Conservation (phyloP, 768 basidiomycete genomes). For the Arthromyces matolae region DNA sequence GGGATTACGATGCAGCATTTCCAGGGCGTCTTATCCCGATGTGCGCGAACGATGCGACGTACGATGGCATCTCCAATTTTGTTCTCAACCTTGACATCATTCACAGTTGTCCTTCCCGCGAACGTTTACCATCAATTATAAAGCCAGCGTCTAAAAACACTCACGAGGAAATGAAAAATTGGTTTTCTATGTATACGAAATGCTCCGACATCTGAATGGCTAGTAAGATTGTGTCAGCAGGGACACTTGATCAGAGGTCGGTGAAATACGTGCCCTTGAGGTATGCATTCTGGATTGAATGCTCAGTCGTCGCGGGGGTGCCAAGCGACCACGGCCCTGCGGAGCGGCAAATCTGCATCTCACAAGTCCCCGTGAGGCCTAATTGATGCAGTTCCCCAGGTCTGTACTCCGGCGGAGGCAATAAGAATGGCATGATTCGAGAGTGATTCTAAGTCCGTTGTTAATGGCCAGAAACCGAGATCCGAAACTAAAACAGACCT, state of each 20-base stretch:
- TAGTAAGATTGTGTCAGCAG: constrained; percentile 23
- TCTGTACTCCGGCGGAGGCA: constrained; percentile 92
- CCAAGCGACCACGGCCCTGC: constrained; percentile 97
- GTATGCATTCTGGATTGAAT: constrained; percentile 94
- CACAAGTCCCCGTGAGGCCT: constrained; percentile 92
- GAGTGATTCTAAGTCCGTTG: constrained; percentile 69
- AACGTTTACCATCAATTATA: constrained; percentile 9
- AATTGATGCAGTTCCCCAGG: constrained; percentile 71
- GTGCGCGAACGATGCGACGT: constrained; percentile 84
- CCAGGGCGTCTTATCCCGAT: constrained; percentile 79
- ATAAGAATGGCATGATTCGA: constrained; percentile 86
- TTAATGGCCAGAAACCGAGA: constrained; percentile 8
- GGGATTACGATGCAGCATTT: constrained; percentile 92
- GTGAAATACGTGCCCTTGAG: constrained; percentile 59
- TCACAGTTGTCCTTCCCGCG: constrained; percentile 65
- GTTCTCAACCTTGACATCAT: constrained; percentile 87
- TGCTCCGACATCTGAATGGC: constrained; percentile 93
- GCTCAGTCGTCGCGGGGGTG: constrained; percentile 77
- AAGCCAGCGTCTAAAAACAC: constrained; percentile 21
- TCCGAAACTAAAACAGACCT: constrained; percentile 46
- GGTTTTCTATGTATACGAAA: constrained; percentile 97
- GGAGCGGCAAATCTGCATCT: constrained; percentile 94
- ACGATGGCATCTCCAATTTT: constrained; percentile 93
- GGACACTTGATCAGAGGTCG: background rate
- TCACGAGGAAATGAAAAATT: constrained; percentile 88